phyloP scores from a whole-genome alignment of 2,329 filamentous ascomycete genomes.

The Apiospora phragmitis region DNA sequence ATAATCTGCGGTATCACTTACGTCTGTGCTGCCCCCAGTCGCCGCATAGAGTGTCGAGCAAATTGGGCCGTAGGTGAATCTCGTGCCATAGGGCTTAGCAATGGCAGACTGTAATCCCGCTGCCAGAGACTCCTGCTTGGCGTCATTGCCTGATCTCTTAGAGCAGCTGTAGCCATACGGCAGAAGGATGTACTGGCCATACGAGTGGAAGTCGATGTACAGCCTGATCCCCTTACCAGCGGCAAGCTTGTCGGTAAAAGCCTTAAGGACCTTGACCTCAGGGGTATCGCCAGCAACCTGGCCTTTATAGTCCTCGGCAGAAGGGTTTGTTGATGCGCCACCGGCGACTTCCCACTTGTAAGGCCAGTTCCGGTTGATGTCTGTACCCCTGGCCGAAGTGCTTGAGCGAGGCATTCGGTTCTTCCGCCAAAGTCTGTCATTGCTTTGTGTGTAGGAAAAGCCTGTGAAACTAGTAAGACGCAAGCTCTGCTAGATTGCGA shows the following conservation, averaged over 20 bases:
- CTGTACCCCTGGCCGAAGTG: conserved; percentile 46
- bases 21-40: conserved; percentile 26
- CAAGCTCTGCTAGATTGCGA: neutral
- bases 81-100: conserved; percentile 32
- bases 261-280: conserved; percentile 48
- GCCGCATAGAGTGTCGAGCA: conserved; percentile 39
- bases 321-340: conserved; percentile 46
- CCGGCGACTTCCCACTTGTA: conserved; percentile 45
- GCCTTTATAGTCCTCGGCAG: conserved; percentile 45
- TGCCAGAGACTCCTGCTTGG: conserved; percentile 44
- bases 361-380: conserved; percentile 56
- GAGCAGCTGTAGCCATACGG: conserved; percentile 58
- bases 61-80: conserved; percentile 38
- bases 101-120: conserved; percentile 30
- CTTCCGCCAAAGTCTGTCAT: conserved; percentile 53
- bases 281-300: conserved; percentile 42
- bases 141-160: conserved; percentile 40
- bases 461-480: conserved; percentile 32
- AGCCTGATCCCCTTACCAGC: conserved; percentile 47
- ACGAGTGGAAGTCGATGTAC: conserved; percentile 62
- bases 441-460: conserved; percentile 52
- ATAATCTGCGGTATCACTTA: neutral
- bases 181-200: conserved; percentile 54
- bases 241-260: conserved; percentile 45
- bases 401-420: conserved; percentile 44